A percentile compares a stretch with the other conserved stretches of the same genome.
Conservation (phyloP, 495 filamentous ascomycete genomes). For the Penicillium antarcticum region DNA sequence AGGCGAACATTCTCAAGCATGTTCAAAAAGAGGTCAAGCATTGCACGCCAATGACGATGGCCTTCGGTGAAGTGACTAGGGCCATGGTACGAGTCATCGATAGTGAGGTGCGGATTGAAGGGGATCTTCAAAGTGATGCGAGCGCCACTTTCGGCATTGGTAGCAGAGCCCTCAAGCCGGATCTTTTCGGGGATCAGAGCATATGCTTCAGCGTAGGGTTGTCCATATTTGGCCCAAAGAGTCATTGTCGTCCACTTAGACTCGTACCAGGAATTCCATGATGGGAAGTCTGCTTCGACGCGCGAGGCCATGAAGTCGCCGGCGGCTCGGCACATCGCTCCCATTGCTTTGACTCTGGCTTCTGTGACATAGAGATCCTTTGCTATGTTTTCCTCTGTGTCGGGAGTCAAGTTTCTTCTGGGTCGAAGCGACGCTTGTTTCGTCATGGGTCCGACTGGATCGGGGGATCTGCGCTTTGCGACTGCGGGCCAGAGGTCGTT, state of each 20-base stretch:
- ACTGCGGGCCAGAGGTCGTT: conserved; percentile 87
- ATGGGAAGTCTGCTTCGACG: conserved; percentile 65
- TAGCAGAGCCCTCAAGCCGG: no score
- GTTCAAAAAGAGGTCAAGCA: conserved; percentile 40
- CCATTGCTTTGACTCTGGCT: conserved; percentile 62
- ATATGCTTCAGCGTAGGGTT: no score
- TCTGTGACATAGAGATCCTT: conserved; percentile 67
- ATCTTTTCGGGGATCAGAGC: no score
- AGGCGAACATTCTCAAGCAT: conserved; percentile 38
- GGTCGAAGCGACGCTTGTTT: no score
- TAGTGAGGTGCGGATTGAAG: conserved; percentile 4
- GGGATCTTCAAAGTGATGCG: no score
- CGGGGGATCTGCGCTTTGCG: conserved; percentile 54
- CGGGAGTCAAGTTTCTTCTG: no score
- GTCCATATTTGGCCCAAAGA: no score
- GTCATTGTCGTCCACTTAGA: no score
- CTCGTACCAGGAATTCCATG: conserved; percentile 29
- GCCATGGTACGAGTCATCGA: conserved; percentile 26
- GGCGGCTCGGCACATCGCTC: conserved; percentile 54
- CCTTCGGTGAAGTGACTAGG: conserved; percentile 38
- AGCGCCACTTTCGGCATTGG: no score
- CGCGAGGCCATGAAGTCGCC: conserved; percentile 78
- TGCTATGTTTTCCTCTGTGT: conserved; percentile 23
- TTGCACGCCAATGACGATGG: conserved; percentile 34
- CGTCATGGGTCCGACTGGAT: conserved; percentile 23